Evolutionary conservation across 768 basidiomycete species (phyloP), one percentile per base, ranked within the genome.

Genomic region (Amanita rimosa): DNA sequence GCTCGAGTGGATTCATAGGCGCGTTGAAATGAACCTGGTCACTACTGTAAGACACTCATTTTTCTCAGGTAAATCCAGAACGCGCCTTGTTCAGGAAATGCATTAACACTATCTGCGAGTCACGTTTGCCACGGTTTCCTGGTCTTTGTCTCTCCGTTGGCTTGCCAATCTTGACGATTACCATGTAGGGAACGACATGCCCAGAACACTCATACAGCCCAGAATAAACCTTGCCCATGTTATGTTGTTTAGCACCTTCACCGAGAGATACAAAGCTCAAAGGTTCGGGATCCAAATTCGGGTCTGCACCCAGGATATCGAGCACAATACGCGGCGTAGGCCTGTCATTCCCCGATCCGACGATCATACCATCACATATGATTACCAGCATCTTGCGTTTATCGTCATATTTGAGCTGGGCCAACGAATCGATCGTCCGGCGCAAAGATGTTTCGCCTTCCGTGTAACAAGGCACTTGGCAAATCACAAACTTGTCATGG

Each of bases 391-490:
- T 71, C 66, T 97, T 97, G 34, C 95, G 86, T 67, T 98, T 99
- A 71, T 99, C 95, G 59, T 99, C 95, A 58, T 98, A 99, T 65
- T 90, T 94, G 66, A 95, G 73, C 62, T 86, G 79, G 1, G 95
- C 91, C 50, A 99, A 70, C 4, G 93, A 95, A 62, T 98, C 92
- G 60, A 99, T 95, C 2, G 93, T 96, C 56, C 72, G 73, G 43
- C 86, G 76, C 44, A 98, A 71, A 4, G 91, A 96, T 11, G 70
- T 62, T 53, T 93, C 86, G 54, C 93, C 95, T 73, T 98, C 95
- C 2, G 95, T 98, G 62, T 98, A 98, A 76, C 95, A 97, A 24
- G 95, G 95, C 0, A 98, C 92, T 60, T 98, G 95, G 62, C 94
- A 97, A 57, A 95, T 90, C 54, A 96, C 86, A 56, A 96, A 95